A percentile compares a stretch with the other conserved stretches of the same genome.
These are phyloP conservation scores for Plasmodium blacklocki DNA, from an alignment of 169 alveolate genomes.

Conservation along the genomic window DNA sequence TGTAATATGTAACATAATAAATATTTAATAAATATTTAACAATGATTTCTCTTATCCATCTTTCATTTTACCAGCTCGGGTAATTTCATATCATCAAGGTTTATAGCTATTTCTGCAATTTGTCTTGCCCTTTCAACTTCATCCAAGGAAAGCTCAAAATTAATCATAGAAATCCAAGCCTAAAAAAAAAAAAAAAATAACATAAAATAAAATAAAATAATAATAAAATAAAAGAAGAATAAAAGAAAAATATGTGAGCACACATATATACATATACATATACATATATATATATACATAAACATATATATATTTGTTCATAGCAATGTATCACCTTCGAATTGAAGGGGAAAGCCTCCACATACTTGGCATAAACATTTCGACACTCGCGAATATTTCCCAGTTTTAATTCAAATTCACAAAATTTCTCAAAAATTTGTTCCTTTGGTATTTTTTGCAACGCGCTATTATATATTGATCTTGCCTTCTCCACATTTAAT, in stretches of 20 bases:
- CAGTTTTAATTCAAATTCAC: slow-evolving; percentile 94
- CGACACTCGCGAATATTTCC: slow-evolving; percentile 96
- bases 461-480: slow-evolving; percentile 95
- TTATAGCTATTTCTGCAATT: slow-evolving; percentile 92
- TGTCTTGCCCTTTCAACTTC: slow-evolving; percentile 93
- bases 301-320: no score
- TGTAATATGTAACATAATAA: not conserved
- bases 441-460: slow-evolving; percentile 94
- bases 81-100: slow-evolving; percentile 89
- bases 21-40: not conserved
- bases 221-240: not conserved
- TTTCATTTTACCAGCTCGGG: slow-evolving; percentile 89
- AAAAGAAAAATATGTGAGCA: not conserved
- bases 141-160: slow-evolving; percentile 91
- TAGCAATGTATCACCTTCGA: slow-evolving; percentile 78
- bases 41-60: no score
- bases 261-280: not conserved
- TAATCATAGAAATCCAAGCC: slow-evolving; percentile 93
- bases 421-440: slow-evolving; percentile 93
- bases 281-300: no score
- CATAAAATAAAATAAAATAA: not conserved
- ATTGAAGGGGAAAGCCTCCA: slow-evolving; percentile 92
- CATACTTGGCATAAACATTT: slow-evolving; percentile 92
- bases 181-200: slow-evolving; percentile 9
- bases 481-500: slow-evolving; percentile 87